Percentiles rank a stretch among this genome's conserved stretches.
Evolutionary conservation across 345 rosid species (phyloP).

Genomic region (Carallia pectinifolia): DNA sequence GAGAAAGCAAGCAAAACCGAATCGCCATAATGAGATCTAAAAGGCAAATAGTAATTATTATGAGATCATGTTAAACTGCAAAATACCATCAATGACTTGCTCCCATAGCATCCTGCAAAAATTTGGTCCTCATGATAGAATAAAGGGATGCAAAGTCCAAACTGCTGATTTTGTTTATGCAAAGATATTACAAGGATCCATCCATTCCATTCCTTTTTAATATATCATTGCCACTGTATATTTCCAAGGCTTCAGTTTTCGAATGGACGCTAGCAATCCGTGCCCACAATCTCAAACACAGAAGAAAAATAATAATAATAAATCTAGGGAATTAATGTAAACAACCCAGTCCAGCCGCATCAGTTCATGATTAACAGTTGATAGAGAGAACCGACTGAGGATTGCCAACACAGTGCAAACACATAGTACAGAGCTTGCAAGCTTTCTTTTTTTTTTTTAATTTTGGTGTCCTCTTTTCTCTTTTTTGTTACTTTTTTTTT

Average conservation of each 20-base stretch:
- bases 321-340: conserved; percentile 1
- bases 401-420: conserved; percentile 13
- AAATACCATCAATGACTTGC: too few relatives aligned
- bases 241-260: neutral
- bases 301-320: neutral
- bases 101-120: too few relatives aligned
- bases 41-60: too few relatives aligned
- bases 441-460: neutral
- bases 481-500: neutral
- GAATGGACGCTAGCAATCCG: neutral
- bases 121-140: too few relatives aligned
- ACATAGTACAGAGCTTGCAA: neutral
- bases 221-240: neutral
- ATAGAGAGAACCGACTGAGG: neutral
- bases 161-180: too few relatives aligned
- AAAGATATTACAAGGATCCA: too few relatives aligned
- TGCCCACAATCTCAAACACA: neutral
- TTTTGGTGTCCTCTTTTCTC: neutral
- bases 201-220: too few relatives aligned
- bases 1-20: too few relatives aligned
- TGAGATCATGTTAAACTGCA: too few relatives aligned
- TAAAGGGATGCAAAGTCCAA: too few relatives aligned
- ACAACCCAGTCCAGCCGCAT: conserved; percentile 3
- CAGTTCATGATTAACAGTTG: neutral
- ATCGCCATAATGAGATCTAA: too few relatives aligned